Conservation (phyloP, 148 eudicot species). For the Tetragonia tetragonoides region DNA sequence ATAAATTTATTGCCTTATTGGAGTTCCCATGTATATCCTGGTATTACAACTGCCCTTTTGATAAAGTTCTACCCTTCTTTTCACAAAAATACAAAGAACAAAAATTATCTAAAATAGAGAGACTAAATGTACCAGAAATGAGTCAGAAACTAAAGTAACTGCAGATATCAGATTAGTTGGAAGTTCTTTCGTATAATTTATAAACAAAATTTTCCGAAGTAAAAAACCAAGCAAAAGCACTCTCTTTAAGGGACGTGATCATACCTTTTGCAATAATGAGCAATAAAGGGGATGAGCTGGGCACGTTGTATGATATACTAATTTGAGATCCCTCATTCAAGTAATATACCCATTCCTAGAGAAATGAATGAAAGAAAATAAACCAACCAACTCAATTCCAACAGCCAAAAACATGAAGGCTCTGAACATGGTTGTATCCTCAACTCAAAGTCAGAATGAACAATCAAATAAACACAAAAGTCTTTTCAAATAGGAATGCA, state of each 20-base stretch:
- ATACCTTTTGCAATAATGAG: slow-evolving; percentile 81
- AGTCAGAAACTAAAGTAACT: not conserved
- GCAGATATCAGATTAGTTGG: not conserved
- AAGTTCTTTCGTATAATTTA: not conserved
- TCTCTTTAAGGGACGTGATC: not conserved
- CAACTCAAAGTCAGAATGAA: not conserved
- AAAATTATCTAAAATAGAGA: not conserved
- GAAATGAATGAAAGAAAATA: slow-evolving; percentile 10
- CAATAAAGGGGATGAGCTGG: slow-evolving; percentile 49
- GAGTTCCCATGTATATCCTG: not conserved
- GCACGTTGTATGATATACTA: slow-evolving; percentile 54
- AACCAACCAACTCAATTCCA: not conserved
- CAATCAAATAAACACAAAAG: not conserved
- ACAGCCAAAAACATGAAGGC: slow-evolving; percentile 3
- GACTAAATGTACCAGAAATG: not conserved
- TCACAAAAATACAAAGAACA: not conserved
- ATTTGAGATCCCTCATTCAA: slow-evolving; percentile 75
- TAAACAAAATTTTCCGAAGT: not conserved
- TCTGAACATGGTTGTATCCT: not conserved
- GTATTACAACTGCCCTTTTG: not conserved
- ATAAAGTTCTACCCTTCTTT: not conserved
- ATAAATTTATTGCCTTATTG: not conserved
- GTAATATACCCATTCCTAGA: slow-evolving; percentile 70
- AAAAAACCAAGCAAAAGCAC: not conserved
- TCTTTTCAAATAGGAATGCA: not conserved